Evolutionary conservation across 441 rosid species (phyloP).

Genomic region (Rhodomyrtus psidioides): DNA sequence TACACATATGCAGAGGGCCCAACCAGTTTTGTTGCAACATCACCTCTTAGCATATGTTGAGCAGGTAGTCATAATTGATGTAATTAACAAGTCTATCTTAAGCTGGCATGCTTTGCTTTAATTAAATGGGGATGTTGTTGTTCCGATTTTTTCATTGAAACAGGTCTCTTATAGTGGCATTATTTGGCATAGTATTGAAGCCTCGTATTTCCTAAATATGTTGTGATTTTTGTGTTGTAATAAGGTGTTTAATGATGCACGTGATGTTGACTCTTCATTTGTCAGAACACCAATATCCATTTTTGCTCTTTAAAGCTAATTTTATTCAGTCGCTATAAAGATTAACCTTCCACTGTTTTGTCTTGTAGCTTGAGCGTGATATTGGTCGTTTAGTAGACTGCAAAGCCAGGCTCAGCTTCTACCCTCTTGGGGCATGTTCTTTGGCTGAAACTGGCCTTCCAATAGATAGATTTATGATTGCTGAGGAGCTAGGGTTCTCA

Average conservation of each 20-base stretch:
- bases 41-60: slow-evolving; percentile 80
- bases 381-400: slow-evolving; percentile 74
- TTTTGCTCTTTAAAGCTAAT: background rate
- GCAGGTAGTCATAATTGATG: slow-evolving; percentile 39
- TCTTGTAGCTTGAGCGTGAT: slow-evolving; percentile 89
- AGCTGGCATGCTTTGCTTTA: background rate
- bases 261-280: background rate
- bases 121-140: background rate
- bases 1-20: slow-evolving; percentile 95
- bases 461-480: slow-evolving; percentile 79
- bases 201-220: background rate
- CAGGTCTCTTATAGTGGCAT: background rate
- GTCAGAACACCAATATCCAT: background rate
- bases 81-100: background rate
- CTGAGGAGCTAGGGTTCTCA: slow-evolving; percentile 64
- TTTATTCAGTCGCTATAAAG: background rate
- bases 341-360: background rate
- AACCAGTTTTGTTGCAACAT: slow-evolving; percentile 85
- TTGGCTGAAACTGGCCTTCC: slow-evolving; percentile 93
- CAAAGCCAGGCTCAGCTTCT: slow-evolving; percentile 59
- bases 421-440: slow-evolving; percentile 94
- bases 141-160: background rate
- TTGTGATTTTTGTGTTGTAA: background rate
- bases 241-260: background rate
- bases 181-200: background rate